A percentile compares a stretch with the other conserved stretches of the same genome.
These are phyloP conservation scores for Teratosphaeria viscida DNA, from an alignment of 2,329 filamentous ascomycete genomes.

Conservation along the genomic window DNA sequence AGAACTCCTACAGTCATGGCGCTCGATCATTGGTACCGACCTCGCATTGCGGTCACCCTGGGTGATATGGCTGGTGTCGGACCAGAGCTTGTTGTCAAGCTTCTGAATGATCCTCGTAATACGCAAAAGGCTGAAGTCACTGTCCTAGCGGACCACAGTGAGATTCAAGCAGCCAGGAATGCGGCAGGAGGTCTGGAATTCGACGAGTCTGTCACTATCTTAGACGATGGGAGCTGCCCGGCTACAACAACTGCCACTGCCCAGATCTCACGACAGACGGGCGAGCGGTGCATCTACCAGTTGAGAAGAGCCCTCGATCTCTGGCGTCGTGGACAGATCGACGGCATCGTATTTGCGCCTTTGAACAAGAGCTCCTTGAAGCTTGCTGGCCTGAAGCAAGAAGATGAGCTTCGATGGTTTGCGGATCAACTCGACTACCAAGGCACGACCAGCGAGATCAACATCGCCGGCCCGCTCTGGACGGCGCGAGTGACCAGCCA, in stretches of 20 bases:
- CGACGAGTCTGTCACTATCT: constrained; percentile 1
- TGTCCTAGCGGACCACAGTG: constrained; percentile 4
- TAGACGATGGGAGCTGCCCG: constrained; percentile 5
- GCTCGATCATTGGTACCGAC: not conserved
- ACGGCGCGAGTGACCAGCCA: constrained; percentile 9
- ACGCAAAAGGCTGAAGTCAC: constrained; percentile 3
- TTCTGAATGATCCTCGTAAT: constrained; percentile 4
- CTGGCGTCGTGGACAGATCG: constrained; percentile 2
- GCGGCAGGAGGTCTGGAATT: not conserved
- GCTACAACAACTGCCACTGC: not conserved
- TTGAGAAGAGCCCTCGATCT: constrained; percentile 4
- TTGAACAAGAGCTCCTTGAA: constrained; percentile 10
- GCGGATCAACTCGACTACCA: constrained; percentile 5
- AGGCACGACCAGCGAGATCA: constrained; percentile 10
- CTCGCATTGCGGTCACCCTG: constrained; percentile 6
- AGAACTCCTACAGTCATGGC: not conserved
- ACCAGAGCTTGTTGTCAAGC: constrained; percentile 7
- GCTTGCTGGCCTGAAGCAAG: constrained; percentile 8
- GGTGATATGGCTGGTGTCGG: constrained; percentile 8
- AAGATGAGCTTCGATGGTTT: constrained; percentile 10
- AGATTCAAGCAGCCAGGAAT: constrained; percentile 1
- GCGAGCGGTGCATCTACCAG: constrained; percentile 6
- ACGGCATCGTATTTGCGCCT: constrained; percentile 8
- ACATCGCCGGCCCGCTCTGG: constrained; percentile 7
- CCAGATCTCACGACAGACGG: constrained; percentile 2